A percentile compares a stretch with the other conserved stretches of the same genome.
Conservation (phyloP, 352 stramenopile species). For the Thalassiosira exigua region DNA sequence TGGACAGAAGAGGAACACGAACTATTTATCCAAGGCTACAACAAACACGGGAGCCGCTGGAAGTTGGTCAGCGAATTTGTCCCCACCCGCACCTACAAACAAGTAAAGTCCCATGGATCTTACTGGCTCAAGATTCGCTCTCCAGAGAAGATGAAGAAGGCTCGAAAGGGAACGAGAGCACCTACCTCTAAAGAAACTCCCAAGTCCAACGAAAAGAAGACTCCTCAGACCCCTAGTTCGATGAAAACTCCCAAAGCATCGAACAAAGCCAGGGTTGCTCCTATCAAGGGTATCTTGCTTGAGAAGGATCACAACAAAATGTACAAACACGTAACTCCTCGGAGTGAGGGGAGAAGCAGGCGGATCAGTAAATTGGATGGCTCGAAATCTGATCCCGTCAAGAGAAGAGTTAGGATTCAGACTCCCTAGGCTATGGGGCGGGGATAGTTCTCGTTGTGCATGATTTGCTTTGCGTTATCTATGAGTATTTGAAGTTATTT, state of each 20-base stretch:
- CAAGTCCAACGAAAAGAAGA: too few relatives aligned
- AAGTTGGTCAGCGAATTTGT: slow-evolving; percentile 35
- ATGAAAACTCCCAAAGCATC: neutral
- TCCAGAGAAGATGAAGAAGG: slow-evolving; percentile 39
- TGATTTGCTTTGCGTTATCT: too few relatives aligned
- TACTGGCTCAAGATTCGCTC: slow-evolving; percentile 51
- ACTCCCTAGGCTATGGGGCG: too few relatives aligned
- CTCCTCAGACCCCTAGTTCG: too few relatives aligned
- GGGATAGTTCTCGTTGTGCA: too few relatives aligned
- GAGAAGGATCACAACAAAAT: neutral
- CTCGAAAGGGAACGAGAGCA: too few relatives aligned
- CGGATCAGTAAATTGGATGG: neutral
- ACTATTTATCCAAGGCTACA: slow-evolving; percentile 42
- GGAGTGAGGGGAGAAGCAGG: neutral
- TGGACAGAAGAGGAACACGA: slow-evolving; percentile 46
- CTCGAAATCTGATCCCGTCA: neutral
- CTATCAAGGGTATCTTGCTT: neutral
- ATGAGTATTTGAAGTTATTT: too few relatives aligned
- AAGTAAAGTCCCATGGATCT: slow-evolving; percentile 47
- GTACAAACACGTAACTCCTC: neutral
- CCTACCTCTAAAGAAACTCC: too few relatives aligned
- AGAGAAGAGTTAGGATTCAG: neutral
- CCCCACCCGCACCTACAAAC: slow-evolving; percentile 34
- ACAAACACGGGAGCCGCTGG: slow-evolving; percentile 30
- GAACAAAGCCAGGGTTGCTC: neutral